A percentile compares a stretch with the other conserved stretches of the same genome.
Evolutionary conservation across 2,329 filamentous ascomycete species (phyloP).

Genomic region (Cercospora sojina): DNA sequence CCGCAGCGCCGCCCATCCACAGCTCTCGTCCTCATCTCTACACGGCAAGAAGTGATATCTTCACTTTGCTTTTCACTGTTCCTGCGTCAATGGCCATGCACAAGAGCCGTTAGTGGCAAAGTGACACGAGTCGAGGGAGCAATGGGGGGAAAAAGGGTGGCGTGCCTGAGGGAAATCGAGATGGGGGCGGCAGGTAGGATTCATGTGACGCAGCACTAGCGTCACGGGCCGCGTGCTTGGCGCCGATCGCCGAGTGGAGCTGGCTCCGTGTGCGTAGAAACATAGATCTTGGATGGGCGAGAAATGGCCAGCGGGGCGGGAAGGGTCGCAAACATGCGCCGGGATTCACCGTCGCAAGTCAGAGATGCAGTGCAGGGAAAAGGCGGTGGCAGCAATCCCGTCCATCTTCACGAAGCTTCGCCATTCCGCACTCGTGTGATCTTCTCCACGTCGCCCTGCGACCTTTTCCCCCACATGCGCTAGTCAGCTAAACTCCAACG

Average conservation of each 20-base stretch:
- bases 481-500: not conserved
- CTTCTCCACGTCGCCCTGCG: not conserved
- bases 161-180: not conserved
- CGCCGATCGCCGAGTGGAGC: slow-evolving; percentile 1
- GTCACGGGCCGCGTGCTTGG: not conserved
- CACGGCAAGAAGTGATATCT: not conserved
- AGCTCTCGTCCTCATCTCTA: not conserved
- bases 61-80: not conserved
- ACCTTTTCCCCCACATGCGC: slow-evolving; percentile 4
- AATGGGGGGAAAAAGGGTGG: not conserved
- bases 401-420: not conserved
- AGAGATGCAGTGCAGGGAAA: not conserved
- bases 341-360: not conserved
- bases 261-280: not conserved
- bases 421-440: not conserved
- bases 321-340: not conserved
- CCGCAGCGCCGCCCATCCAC: not conserved
- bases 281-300: slow-evolving; percentile 3
- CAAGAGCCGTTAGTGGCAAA: not conserved
- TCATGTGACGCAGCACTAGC: slow-evolving; percentile 6
- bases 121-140: not conserved
- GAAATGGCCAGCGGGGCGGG: not conserved
- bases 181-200: not conserved
- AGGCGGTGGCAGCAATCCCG: not conserved
- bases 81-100: not conserved